Base-by-base conservation (phyloP, 768 basidiomycete genomes). In the Candolleomyces efflorescens region DNA sequence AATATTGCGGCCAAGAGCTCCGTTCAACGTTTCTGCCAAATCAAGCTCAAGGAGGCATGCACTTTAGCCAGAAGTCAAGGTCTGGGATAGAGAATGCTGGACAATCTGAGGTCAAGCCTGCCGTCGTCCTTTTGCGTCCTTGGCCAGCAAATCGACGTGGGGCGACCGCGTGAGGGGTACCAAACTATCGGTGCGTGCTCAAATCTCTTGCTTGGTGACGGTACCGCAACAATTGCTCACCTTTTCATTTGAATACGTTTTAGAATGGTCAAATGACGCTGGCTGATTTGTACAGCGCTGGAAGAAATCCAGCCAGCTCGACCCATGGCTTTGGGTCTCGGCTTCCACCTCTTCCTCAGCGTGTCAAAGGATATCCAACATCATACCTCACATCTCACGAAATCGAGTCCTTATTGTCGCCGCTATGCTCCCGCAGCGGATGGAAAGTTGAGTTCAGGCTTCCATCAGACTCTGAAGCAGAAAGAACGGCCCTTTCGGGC, bases 311-410 rank as follows among this genome's bases (percentile, higher is more conserved):
- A 5, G 32, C 26, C 5, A 53, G n/a, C 13, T 24, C 44, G 6
- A 54, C 2, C 27, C 12, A 23, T 18, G 4, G 17, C 18, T 10
- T 13, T 37, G 12, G 12, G 6, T 20, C 46, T 2, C 22, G 27
- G 12, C 37, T 59, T 2, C 51, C 58, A 12, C 26, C 53, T 7
- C 45, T 59, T 37, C 58, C 58, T 5, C 44, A 11, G 9, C 58
- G 58, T 15, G 45, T 36, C 7, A 59, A 54, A 26, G 58, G 58
- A 13, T 36, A 59, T 49, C 58, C 58, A 22, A 59, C 58, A 2
- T 27, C 58, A 10, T 54, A 45, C 24, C 53, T 59, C 10, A 37
- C 51, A 5, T 17, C 36, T 13, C 17, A 18, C 2, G 52, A 59
- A 22, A 38, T 59, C 2, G 52, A 47, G 37, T 20, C 36, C 9